Conservation (phyloP, 805 yeast species). For the Jamesozyma hellenica region DNA sequence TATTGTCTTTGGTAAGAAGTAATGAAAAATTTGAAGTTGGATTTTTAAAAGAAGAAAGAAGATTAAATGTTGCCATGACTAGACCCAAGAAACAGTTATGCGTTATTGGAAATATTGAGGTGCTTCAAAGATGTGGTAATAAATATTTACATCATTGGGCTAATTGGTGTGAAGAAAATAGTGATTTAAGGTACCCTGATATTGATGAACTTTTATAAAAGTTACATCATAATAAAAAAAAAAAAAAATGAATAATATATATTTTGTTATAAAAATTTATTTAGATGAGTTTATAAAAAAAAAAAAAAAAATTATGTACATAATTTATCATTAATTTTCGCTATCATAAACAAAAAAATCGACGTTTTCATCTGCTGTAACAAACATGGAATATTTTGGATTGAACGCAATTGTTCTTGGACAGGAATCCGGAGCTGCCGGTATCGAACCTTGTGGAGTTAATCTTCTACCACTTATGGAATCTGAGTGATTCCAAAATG, state of each 20-base stretch:
- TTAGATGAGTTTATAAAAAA: too few species aligned
- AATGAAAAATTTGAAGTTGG: slow-evolving; percentile 68
- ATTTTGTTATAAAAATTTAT: background rate
- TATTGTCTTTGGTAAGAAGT: slow-evolving; percentile 73
- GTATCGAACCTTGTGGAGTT: slow-evolving; percentile 21
- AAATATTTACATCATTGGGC: slow-evolving; percentile 57
- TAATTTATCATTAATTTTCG: slow-evolving; percentile 2
- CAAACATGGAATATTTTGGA: slow-evolving; percentile 33
- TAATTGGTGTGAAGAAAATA: slow-evolving; percentile 54
- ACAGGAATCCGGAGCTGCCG: slow-evolving; percentile 28
- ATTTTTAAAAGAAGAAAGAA: slow-evolving; percentile 63
- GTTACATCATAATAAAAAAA: background rate
- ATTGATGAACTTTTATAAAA: slow-evolving; percentile 28
- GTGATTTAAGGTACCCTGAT: slow-evolving; percentile 62
- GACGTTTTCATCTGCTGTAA: slow-evolving; percentile 31
- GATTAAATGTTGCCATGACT: slow-evolving; percentile 90
- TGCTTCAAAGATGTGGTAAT: slow-evolving; percentile 36
- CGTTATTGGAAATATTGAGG: slow-evolving; percentile 78
- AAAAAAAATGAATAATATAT: background rate
- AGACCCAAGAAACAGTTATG: slow-evolving; percentile 79
- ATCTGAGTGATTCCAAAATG: slow-evolving; percentile 41
- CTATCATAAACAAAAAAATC: slow-evolving; percentile 28
- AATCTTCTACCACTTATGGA: slow-evolving; percentile 22
- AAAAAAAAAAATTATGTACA: too few species aligned
- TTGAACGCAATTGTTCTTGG: slow-evolving; percentile 35